phyloP scores from a whole-genome alignment of 1,139 yeast species.

The Candida glucosophila region DNA sequence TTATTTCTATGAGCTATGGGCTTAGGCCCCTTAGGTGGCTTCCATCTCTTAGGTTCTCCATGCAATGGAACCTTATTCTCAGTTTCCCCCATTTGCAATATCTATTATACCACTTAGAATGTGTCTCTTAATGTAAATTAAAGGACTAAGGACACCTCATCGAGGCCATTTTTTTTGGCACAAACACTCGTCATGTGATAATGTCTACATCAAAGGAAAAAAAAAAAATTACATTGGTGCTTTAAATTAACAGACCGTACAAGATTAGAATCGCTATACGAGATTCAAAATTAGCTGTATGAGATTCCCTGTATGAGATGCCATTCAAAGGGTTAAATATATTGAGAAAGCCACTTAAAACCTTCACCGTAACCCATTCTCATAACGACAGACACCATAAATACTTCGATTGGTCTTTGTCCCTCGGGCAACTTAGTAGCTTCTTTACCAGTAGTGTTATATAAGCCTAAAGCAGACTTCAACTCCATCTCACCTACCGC shows the following conservation, averaged over 20 bases:
- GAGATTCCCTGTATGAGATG: no score
- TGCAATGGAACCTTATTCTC: slow-evolving; percentile 40
- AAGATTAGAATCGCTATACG: no score
- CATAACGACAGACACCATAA: slow-evolving; percentile 96
- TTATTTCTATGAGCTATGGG: slow-evolving; percentile 79
- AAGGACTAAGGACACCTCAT: no score
- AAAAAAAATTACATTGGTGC: no score
- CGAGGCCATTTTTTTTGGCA: no score
- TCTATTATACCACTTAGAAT: no score
- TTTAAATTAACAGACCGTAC: no score
- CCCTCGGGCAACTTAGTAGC: slow-evolving; percentile 66
- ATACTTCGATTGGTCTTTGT: slow-evolving; percentile 88
- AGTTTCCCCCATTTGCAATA: no score
- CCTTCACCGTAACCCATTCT: slow-evolving; percentile 96
- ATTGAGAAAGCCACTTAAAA: slow-evolving; percentile 93
- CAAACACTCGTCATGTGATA: no score
- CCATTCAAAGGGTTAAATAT: slow-evolving; percentile 55
- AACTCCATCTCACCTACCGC: slow-evolving; percentile 96
- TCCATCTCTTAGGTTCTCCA: slow-evolving; percentile 42
- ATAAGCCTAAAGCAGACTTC: slow-evolving; percentile 82
- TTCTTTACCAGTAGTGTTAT: slow-evolving; percentile 76
- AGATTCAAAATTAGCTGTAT: no score
- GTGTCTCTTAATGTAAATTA: no score
- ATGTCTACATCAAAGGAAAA: no score
- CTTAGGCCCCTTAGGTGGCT: slow-evolving; percentile 85